phyloP scores from a whole-genome alignment of 306 rosid genomes.

The Quercus dentata region DNA sequence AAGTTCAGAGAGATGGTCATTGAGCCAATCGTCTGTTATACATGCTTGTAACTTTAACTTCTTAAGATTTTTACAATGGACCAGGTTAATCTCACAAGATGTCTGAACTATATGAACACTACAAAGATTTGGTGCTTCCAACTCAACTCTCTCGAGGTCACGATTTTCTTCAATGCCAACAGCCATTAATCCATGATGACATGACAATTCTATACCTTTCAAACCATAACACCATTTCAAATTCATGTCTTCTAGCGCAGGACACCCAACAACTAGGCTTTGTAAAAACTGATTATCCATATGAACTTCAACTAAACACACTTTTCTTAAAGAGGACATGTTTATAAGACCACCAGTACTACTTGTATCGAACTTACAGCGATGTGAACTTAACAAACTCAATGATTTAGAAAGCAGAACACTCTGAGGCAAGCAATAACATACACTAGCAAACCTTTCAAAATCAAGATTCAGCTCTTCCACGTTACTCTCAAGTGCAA shows the following conservation, averaged over 20 bases:
- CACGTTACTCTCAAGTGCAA: no score
- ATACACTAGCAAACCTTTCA: no score
- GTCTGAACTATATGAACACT: background rate
- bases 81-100: background rate
- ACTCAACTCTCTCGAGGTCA: no score
- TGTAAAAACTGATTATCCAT: background rate
- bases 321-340: background rate
- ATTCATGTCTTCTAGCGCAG: no score
- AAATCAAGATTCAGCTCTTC: no score
- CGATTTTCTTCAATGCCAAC: no score
- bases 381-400: conserved; percentile 9
- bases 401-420: conserved; percentile 14
- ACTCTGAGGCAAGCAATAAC: no score
- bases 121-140: background rate
- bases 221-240: no score
- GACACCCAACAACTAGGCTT: no score
- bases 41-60: background rate
- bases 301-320: conserved; percentile 8
- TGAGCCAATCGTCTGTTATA: conserved; percentile 21
- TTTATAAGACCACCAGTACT: background rate
- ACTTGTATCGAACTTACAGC: conserved; percentile 6
- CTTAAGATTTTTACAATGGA: conserved; percentile 12
- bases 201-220: no score
- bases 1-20: conserved; percentile 16
- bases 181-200: no score